A percentile compares a stretch with the other conserved stretches of the same genome.
Conservation (phyloP, 495 filamentous ascomycete species). For the Talaromyces nanjingensis region DNA sequence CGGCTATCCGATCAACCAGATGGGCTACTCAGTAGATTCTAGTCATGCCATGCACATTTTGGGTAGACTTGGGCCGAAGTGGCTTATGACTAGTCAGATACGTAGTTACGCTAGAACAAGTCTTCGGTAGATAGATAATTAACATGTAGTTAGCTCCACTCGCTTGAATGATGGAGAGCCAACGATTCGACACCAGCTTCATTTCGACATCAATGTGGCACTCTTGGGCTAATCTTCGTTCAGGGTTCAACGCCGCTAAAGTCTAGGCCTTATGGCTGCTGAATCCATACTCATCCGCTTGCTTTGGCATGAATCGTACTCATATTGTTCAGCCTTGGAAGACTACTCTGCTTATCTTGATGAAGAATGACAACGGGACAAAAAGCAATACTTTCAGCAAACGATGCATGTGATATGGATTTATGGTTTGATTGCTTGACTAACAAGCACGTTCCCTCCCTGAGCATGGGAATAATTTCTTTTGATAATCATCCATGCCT, state of each 20-base stretch:
- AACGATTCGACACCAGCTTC: not conserved
- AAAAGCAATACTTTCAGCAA: not conserved
- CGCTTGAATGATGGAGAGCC: not conserved
- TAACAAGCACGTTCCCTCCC: not conserved
- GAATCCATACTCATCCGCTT: not conserved
- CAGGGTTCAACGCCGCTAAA: not conserved
- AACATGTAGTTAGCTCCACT: not conserved
- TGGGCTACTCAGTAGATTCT: not conserved
- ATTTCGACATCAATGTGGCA: not conserved
- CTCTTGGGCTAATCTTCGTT: not conserved
- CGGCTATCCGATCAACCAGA: conserved; percentile 7
- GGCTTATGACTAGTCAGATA: not conserved
- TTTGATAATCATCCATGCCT: not conserved
- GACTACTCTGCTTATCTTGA: not conserved
- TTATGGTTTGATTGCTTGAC: not conserved
- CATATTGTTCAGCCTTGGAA: not conserved
- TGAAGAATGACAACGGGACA: not conserved
- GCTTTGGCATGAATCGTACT: not conserved
- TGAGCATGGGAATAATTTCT: not conserved
- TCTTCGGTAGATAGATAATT: not conserved
- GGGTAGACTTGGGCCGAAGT: not conserved
- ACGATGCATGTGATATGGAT: not conserved
- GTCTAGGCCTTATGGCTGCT: not conserved
- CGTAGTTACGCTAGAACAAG: not conserved
- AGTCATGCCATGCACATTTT: not conserved